Evolutionary conservation across 768 basidiomycete genomes (phyloP).

Genomic region (Tylopilus rubrobrunneus): DNA sequence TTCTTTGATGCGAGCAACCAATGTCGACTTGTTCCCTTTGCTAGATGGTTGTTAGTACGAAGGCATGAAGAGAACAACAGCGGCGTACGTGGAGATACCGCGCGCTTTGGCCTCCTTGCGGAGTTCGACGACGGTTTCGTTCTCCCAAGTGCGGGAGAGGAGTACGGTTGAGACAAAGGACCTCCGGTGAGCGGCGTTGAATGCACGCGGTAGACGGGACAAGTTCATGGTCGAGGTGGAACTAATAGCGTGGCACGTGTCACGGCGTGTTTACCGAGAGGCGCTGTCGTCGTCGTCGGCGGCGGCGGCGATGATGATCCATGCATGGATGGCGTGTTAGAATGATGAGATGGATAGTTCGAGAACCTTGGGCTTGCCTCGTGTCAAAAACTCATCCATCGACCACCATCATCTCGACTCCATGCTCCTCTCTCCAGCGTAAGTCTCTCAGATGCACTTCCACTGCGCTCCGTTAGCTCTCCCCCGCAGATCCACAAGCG

Average conservation of each 20-base stretch:
- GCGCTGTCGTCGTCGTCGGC: not conserved
- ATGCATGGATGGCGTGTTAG: not conserved
- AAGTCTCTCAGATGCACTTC: constrained; percentile 30
- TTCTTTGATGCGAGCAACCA: constrained; percentile 53
- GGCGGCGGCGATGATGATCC: constrained; percentile 2
- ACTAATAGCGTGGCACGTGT: not conserved
- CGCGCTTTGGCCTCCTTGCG: constrained; percentile 52
- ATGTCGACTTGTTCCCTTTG: constrained; percentile 53
- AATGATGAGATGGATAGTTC: constrained; percentile 2
- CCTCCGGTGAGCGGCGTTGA: constrained; percentile 19
- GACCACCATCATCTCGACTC: not conserved
- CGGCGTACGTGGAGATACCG: constrained; percentile 51
- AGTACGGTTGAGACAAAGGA: constrained; percentile 52
- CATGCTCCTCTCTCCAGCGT: constrained; percentile 87
- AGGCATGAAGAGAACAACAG: not conserved
- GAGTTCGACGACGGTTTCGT: constrained; percentile 45
- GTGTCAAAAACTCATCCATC: constrained; percentile 31
- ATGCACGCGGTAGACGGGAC: constrained; percentile 8
- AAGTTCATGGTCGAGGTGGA: constrained; percentile 9
- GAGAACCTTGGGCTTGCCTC: constrained; percentile 41
- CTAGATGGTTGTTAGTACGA: constrained; percentile 31
- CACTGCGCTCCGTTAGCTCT: constrained; percentile 29
- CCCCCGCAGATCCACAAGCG: constrained; percentile 58
- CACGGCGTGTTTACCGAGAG: constrained; percentile 1
- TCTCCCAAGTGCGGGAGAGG: constrained; percentile 55